phyloP scores from a whole-genome alignment of 768 basidiomycete genomes.

The Brasilioporus rufonigricans region DNA sequence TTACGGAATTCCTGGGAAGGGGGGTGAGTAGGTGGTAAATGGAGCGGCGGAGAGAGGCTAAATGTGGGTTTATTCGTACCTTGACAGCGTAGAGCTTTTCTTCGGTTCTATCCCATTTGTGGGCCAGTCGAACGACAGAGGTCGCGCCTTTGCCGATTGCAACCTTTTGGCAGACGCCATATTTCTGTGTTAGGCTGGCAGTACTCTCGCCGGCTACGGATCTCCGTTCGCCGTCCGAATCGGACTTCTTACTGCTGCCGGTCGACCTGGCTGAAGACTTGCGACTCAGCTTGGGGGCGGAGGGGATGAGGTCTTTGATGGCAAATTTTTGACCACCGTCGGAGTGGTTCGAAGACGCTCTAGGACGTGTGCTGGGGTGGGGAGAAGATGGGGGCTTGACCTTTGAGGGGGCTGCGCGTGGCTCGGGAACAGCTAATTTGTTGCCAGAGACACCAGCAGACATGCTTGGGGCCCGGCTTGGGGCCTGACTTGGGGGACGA shows the following conservation, averaged over 20 bases:
- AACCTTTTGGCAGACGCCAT: slow-evolving; percentile 94
- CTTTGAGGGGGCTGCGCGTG: slow-evolving; percentile 24
- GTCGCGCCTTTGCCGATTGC: slow-evolving; percentile 99
- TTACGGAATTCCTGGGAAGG: slow-evolving; percentile 83
- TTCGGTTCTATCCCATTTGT: slow-evolving; percentile 97
- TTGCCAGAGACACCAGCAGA: slow-evolving; percentile 39
- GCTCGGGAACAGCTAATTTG: slow-evolving; percentile 30
- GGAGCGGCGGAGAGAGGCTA: neutral
- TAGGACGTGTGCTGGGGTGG: slow-evolving; percentile 29
- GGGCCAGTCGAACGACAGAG: slow-evolving; percentile 91
- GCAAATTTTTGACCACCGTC: slow-evolving; percentile 73
- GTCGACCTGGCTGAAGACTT: slow-evolving; percentile 71
- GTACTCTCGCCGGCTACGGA: slow-evolving; percentile 52
- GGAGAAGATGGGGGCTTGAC: slow-evolving; percentile 19
- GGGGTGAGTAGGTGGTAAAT: neutral
- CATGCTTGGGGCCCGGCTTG: slow-evolving; percentile 40
- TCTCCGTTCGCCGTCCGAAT: slow-evolving; percentile 54
- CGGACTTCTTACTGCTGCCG: slow-evolving; percentile 60
- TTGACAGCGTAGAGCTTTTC: slow-evolving; percentile 99
- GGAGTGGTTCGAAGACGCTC: slow-evolving; percentile 48
- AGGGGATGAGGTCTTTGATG: slow-evolving; percentile 75
- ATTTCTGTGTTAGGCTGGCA: slow-evolving; percentile 76
- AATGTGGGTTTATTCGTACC: slow-evolving; percentile 44
- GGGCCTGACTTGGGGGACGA: slow-evolving; percentile 54
- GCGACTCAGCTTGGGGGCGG: slow-evolving; percentile 72